phyloP scores from a whole-genome alignment of 805 yeast species.

The Saturnispora silvae region DNA sequence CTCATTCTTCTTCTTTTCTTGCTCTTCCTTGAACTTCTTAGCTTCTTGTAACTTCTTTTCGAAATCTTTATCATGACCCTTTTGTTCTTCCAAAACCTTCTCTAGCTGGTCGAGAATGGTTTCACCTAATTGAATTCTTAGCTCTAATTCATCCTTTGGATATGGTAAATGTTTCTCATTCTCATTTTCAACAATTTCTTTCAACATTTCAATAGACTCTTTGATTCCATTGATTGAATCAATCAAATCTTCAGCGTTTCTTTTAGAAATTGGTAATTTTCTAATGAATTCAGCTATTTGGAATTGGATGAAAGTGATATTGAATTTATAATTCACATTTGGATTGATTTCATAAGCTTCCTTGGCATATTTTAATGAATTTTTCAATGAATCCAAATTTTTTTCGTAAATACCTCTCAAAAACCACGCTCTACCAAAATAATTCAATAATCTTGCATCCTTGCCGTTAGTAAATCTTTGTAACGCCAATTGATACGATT shows the following conservation, averaged over 20 bases:
- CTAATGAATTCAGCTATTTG: slow-evolving; percentile 78
- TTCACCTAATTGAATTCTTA: slow-evolving; percentile 80
- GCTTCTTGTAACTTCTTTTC: slow-evolving; percentile 65
- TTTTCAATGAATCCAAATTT: slow-evolving; percentile 46
- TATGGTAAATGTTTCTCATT: slow-evolving; percentile 53
- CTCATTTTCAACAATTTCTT: slow-evolving; percentile 43
- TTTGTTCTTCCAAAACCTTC: slow-evolving; percentile 61
- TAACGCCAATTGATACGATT: slow-evolving; percentile 74
- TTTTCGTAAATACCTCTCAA: slow-evolving; percentile 63
- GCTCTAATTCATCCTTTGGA: slow-evolving; percentile 67
- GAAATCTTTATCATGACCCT: slow-evolving; percentile 47
- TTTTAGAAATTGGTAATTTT: slow-evolving; percentile 45
- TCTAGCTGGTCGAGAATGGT: slow-evolving; percentile 66
- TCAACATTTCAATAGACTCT: slow-evolving; percentile 50
- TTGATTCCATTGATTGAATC: slow-evolving; percentile 45
- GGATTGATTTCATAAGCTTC: slow-evolving; percentile 39
- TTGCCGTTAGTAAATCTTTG: slow-evolving; percentile 50
- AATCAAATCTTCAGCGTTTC: slow-evolving; percentile 54
- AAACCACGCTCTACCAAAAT: slow-evolving; percentile 84
- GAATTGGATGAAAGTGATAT: slow-evolving; percentile 73
- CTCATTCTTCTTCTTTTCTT: slow-evolving; percentile 36
- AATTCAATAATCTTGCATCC: slow-evolving; percentile 56
- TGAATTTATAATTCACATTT: slow-evolving; percentile 50
- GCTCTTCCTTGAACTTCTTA: slow-evolving; percentile 44
- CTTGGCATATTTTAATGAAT: slow-evolving; percentile 52